Base-by-base conservation (phyloP, 768 basidiomycete genomes). In the Tricholoma saponaceum region DNA sequence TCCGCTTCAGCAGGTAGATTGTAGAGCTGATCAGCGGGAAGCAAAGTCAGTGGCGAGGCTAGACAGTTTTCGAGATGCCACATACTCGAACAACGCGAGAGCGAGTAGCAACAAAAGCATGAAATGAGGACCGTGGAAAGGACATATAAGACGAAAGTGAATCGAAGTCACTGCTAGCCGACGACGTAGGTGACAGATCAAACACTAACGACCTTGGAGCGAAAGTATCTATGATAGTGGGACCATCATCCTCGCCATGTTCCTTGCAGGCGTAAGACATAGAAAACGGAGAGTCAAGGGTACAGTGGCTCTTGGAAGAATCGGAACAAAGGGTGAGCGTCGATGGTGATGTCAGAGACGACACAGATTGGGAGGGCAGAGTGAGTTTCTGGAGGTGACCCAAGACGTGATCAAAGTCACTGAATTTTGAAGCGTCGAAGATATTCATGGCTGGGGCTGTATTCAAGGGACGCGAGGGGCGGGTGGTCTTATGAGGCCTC, bases 11-110 rank as follows among this genome's bases (percentile, higher is more conserved):
- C 63, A 58, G 77, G 75, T 41, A 79, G 64, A 58, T 77, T 74
- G 62, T 66, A 74, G 50, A 79, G 63, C 79, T 79, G 51, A 47
- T 18, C 25, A 49, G 56, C 35, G 51, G 59, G 59, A 55, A 54
- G 57, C 32, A 44, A 52, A 37, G 51, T 60, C 51, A 53, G 56
- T 51, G 16, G 52, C 57, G 47, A 41, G 58, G 58, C 47, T 59
- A 54, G 61, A 46, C 50, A 41, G n/a, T n/a, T 33, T 30, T 28
- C 43, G 44, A 41, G 54, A 64, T 55, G 60, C 43, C 62, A 75
- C 82, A 64, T 59, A 83, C 84, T 54, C 75, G 76, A 25, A 84
- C 73, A n/a, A 78, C 81, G 57, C 83, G 79, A 30, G 83, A 84
- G 41, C 76, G 76, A 46, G 81, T 79, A 32, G 72, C 65, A 23